A percentile compares a stretch with the other conserved stretches of the same genome.
These are phyloP conservation scores for Fonsecaea pedrosoi DNA, from an alignment of 2,329 filamentous ascomycete species.

Conservation along the genomic window DNA sequence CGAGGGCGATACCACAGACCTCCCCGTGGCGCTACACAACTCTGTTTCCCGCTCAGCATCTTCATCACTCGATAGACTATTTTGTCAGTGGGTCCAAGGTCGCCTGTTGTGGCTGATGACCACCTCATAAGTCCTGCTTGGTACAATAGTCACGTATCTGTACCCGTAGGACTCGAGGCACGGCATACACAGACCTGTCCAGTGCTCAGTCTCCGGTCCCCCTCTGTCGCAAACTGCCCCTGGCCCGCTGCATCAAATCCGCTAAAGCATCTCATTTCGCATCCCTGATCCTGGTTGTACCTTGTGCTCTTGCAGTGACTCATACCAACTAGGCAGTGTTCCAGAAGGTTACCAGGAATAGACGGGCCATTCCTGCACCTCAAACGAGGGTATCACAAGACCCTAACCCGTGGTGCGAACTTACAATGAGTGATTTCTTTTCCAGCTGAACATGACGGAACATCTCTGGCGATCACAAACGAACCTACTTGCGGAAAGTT, in stretches of 20 bases:
- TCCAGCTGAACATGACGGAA: no score
- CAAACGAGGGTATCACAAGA: no score
- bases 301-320: background rate
- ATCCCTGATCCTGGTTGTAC: background rate
- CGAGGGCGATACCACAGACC: background rate
- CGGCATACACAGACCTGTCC: background rate
- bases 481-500: no score
- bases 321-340: conserved; percentile 1
- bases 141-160: background rate
- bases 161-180: background rate
- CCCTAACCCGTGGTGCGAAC: no score
- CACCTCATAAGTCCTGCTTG: background rate
- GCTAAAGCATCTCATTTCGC: background rate
- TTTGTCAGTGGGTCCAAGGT: background rate
- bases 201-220: background rate
- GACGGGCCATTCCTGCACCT: no score
- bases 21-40: no score
- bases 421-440: no score
- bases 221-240: background rate
- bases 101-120: background rate
- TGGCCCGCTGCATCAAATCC: no score
- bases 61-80: background rate
- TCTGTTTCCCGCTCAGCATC: background rate
- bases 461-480: no score
- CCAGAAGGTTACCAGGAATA: conserved; percentile 1